Conservation (phyloP, 2,329 filamentous ascomycete genomes). For the Alternaria gaisen region DNA sequence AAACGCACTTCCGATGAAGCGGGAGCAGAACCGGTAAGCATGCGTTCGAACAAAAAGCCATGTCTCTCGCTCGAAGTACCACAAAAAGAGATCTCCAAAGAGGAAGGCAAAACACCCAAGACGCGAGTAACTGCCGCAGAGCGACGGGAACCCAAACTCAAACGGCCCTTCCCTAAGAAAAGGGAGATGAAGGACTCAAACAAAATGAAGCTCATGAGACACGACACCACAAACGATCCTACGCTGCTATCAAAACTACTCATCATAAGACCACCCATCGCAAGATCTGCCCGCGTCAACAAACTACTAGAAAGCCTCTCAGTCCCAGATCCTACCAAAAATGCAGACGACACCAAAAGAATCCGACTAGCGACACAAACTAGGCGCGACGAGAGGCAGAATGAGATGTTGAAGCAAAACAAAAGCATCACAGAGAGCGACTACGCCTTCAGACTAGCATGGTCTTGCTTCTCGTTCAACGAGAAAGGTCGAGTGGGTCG, state of each 20-base stretch:
- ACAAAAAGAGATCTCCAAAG: conserved; percentile 1
- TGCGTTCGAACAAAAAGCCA: neutral
- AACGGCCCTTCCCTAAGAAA: conserved; percentile 19
- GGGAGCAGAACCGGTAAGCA: too few relatives aligned
- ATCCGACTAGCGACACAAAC: neutral
- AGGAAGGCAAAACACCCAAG: conserved; percentile 20
- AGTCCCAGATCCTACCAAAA: neutral
- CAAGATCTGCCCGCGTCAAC: conserved; percentile 28
- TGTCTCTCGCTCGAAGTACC: conserved; percentile 29
- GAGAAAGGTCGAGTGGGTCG: conserved; percentile 15
- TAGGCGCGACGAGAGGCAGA: neutral
- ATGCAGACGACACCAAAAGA: neutral
- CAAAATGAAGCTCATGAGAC: conserved; percentile 34
- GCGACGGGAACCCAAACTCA: conserved; percentile 29
- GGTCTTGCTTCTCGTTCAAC: conserved; percentile 24
- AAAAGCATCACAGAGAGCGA: conserved; percentile 20
- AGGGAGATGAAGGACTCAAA: conserved; percentile 32
- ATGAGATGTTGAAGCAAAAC: conserved; percentile 19
- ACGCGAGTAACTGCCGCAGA: conserved; percentile 26
- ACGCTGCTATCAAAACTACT: conserved; percentile 1
- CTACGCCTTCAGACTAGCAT: conserved; percentile 22
- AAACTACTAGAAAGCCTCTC: conserved; percentile 27
- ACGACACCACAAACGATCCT: conserved; percentile 23
- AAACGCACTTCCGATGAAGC: conserved; percentile 6
- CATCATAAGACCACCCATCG: conserved; percentile 28